Evolutionary conservation across 305 asterid genomes (phyloP).

Genomic region (Rubia occidens): DNA sequence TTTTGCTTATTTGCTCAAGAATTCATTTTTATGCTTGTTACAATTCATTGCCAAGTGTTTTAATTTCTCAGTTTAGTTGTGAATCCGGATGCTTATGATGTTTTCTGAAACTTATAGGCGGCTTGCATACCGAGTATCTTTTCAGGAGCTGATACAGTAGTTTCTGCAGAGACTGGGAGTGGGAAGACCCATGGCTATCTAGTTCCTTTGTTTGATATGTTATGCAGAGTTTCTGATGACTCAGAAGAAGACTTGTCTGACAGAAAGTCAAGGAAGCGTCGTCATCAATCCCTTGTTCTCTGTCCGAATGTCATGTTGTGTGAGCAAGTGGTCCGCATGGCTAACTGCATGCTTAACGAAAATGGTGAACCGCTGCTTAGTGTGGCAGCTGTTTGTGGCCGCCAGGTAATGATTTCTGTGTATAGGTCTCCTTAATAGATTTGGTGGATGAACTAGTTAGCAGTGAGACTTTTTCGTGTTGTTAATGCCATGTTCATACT

Average conservation of each 20-base stretch:
- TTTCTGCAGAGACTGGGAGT: conserved; percentile 96
- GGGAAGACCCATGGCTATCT: conserved; percentile 94
- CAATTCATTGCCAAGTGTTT: not conserved
- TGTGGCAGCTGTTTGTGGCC: conserved; percentile 75
- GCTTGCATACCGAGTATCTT: conserved; percentile 70
- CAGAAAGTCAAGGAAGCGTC: conserved; percentile 26
- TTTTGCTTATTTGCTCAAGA: not conserved
- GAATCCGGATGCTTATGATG: conserved; percentile 20
- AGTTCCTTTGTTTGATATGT: conserved; percentile 63
- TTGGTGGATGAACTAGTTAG: not conserved
- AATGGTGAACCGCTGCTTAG: conserved; percentile 54
- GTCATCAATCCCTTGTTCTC: conserved; percentile 53
- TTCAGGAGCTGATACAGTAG: conserved; percentile 69
- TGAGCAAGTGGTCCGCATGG: conserved; percentile 96
- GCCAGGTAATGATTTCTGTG: conserved; percentile 45
- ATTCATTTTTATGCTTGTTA: not conserved
- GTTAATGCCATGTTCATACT: conserved; percentile 3
- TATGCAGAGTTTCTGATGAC: conserved; percentile 32
- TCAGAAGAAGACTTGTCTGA: conserved; percentile 28
- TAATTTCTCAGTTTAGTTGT: not conserved
- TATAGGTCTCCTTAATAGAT: not conserved
- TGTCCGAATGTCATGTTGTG: conserved; percentile 95
- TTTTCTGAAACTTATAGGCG: conserved; percentile 42
- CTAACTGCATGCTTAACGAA: conserved; percentile 50
- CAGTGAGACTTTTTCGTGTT: not conserved